Percentiles rank a stretch among this genome's conserved stretches.
Evolutionary conservation across 345 rosid genomes (phyloP).

Genomic region (Citrus hindsii): DNA sequence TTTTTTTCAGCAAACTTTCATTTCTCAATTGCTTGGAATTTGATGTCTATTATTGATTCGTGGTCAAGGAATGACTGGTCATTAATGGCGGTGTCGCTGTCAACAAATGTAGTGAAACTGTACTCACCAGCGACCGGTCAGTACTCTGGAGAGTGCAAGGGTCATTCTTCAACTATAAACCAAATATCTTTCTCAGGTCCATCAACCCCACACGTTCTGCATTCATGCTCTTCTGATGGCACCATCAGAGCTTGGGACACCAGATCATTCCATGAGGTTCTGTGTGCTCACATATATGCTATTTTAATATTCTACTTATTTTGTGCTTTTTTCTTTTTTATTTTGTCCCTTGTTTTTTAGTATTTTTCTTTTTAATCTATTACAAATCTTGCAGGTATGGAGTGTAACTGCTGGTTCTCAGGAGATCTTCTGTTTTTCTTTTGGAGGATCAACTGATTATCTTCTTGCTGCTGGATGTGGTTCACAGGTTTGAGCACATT

Average conservation of each 20-base stretch:
- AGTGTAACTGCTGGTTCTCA: slow-evolving; percentile 45
- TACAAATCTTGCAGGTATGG: slow-evolving; percentile 46
- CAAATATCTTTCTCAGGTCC: slow-evolving; percentile 61
- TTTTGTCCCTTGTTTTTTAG: background rate
- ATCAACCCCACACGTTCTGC: slow-evolving; percentile 60
- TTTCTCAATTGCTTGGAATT: background rate
- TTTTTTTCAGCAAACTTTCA: background rate
- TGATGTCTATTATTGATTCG: background rate
- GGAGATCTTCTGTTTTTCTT: slow-evolving; percentile 77
- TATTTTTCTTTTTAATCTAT: background rate
- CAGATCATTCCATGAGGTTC: slow-evolving; percentile 70
- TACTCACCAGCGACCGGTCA: slow-evolving; percentile 87
- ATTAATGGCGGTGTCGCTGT: slow-evolving; percentile 86
- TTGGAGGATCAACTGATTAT: slow-evolving; percentile 66
- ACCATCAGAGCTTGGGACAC: slow-evolving; percentile 91
- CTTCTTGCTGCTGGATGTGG: slow-evolving; percentile 85
- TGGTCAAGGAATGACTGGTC: slow-evolving; percentile 71
- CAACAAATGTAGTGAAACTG: slow-evolving; percentile 70
- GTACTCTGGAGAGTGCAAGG: slow-evolving; percentile 78
- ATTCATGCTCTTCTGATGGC: slow-evolving; percentile 93
- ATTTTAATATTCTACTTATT: background rate
- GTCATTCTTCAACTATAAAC: slow-evolving; percentile 67
- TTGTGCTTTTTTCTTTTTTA: background rate
- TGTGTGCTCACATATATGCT: background rate
- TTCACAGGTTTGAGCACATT: slow-evolving; percentile 56